Conservation (phyloP, 2,329 filamentous ascomycete species). For the Clonostachys solani region DNA sequence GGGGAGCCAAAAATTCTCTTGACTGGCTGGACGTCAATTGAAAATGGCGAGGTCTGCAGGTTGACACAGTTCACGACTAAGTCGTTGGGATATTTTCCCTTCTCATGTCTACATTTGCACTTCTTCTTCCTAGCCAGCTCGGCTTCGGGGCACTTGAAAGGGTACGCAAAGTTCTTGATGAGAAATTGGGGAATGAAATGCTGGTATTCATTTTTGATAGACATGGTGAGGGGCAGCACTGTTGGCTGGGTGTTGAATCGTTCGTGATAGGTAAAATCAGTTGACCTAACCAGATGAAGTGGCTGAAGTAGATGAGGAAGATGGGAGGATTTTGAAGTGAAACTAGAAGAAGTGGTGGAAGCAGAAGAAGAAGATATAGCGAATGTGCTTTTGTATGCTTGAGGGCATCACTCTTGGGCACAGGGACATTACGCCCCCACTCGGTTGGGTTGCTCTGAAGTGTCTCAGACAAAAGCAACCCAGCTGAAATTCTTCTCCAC, state of each 20-base stretch:
- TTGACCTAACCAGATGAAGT: too few relatives aligned
- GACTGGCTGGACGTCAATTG: constrained; percentile 11
- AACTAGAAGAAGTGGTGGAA: not conserved
- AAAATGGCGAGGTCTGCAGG: constrained; percentile 5
- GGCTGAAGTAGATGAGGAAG: too few relatives aligned
- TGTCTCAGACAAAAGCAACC: too few relatives aligned
- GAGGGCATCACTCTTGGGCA: too few relatives aligned
- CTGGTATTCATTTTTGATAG: not conserved
- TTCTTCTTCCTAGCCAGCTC: not conserved
- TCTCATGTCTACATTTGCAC: constrained; percentile 2
- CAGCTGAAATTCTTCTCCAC: too few relatives aligned
- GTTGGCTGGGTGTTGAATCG: not conserved
- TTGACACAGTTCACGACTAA: constrained; percentile 15
- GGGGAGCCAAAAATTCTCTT: constrained; percentile 12
- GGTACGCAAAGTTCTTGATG: constrained; percentile 2
- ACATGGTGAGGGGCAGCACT: not conserved
- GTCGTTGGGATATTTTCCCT: constrained; percentile 10
- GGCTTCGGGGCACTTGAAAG: not conserved
- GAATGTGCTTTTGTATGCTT: too few relatives aligned
- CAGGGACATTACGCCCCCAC: too few relatives aligned
- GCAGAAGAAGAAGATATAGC: not conserved
- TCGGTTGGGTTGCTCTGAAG: too few relatives aligned
- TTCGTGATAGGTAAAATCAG: too few relatives aligned
- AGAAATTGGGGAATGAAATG: constrained; percentile 3
- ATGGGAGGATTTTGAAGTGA: not conserved